Evolutionary conservation across 768 basidiomycete species (phyloP), one percentile per base, ranked within the genome.

Genomic region (Artomyces pyxidatus): DNA sequence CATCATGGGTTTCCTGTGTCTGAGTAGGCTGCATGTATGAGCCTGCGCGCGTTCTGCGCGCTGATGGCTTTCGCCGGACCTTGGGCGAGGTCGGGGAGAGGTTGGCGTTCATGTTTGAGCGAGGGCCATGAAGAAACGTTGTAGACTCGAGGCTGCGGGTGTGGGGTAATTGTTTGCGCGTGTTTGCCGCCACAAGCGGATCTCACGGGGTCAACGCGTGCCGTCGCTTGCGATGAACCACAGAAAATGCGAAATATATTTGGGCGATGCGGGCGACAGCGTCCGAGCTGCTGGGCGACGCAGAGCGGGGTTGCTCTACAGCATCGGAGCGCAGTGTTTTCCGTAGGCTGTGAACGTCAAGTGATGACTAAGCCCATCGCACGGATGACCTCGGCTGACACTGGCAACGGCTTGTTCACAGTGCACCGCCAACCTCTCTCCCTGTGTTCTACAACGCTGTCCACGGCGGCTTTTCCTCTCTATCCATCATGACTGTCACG

Each of bases 1-100:
- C 68, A 51, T 88, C 78, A 61, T 90, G 87, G n/a, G 72, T 65
- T 37, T 88, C 86, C 50, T 65, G 70, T 0, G 71, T 66, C 51
- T 75, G 72, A 28, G 64, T 42, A 1, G 76, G 77, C 0, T 77
- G 76, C 0, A 83, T 60, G 68, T 85, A 76, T 0, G 85, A 87
- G 7, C 27, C 54, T 0, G 83, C 77, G 6, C 86, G 71, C 10
- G 71, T 65, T 46, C 82, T 63, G 37, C 73, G 72, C 0, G 75
- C 76, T 1, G 86, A 88, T 0, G 67, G 63, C 40, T 69, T 79
- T 47, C 82, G 70, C 54, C 75, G 76, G 38, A 75, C 68, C 55
- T 72, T 77, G 19, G 76, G 73, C 16, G 83, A 73, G 48, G 66
- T 67, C 32, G 79, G 77, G 22, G 77, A 70, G 54, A 78, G 73